Evolutionary conservation across 73 alveolate genomes (phyloP).

Genomic region (Paramecium sexaurelia): DNA sequence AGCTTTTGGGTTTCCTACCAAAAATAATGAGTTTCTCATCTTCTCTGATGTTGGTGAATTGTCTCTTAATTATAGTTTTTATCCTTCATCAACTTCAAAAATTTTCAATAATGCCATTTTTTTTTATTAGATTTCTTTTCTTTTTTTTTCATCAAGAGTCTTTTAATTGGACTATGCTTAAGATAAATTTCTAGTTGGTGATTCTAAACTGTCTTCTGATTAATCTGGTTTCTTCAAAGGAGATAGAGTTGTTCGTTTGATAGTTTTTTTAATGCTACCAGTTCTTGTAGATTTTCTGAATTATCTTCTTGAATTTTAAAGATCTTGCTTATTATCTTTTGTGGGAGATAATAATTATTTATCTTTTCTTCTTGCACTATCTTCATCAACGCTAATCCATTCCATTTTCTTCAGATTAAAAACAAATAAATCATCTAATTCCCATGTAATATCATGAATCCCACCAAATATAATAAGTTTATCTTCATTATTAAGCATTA

Average conservation of each 20-base stretch:
- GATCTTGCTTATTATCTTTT: constrained; percentile 4
- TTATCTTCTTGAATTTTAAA: constrained; percentile 25
- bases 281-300: constrained; percentile 27
- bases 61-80: constrained; percentile 15
- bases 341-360: neutral
- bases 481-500: neutral
- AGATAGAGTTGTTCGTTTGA: constrained; percentile 40
- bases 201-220: constrained; percentile 48
- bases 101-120: constrained; percentile 42
- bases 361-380: constrained; percentile 67
- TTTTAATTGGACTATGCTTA: constrained; percentile 34
- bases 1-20: constrained; percentile 66
- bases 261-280: constrained; percentile 45
- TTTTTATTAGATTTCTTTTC: constrained; percentile 34
- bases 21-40: constrained; percentile 61
- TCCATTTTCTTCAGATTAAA: constrained; percentile 67
- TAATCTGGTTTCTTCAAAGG: constrained; percentile 49
- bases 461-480: constrained; percentile 79
- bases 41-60: constrained; percentile 64
- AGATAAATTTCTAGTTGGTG: constrained; percentile 49
- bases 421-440: constrained; percentile 75
- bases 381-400: constrained; percentile 79
- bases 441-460: constrained; percentile 83
- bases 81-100: constrained; percentile 60
- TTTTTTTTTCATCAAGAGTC: constrained; percentile 53